These are phyloP conservation scores for Fraxinus velutina DNA, from an alignment of 305 asterid species.

Conservation along the genomic window DNA sequence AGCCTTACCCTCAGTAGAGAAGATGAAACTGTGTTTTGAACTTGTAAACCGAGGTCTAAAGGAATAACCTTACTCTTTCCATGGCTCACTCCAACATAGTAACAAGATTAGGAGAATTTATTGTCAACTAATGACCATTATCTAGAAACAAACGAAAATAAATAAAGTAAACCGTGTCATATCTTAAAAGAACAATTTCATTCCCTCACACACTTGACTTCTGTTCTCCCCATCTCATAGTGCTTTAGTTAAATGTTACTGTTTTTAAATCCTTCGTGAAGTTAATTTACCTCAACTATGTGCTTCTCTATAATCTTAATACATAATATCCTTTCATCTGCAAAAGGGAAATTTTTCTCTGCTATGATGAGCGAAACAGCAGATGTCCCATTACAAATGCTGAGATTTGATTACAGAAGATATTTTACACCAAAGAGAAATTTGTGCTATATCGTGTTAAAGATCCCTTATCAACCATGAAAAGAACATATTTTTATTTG, in stretches of 20 bases:
- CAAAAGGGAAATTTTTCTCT: not conserved
- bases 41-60: constrained; percentile 3
- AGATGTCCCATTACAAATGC: not conserved
- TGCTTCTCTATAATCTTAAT: not conserved
- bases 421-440: not conserved
- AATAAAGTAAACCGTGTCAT: not conserved
- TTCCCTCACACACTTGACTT: not conserved
- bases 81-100: not conserved
- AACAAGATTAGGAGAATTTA: not conserved
- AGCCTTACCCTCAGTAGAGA: constrained; percentile 8
- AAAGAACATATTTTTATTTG: not conserved
- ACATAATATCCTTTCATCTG: not conserved
- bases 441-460: not conserved
- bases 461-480: not conserved
- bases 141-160: not conserved
- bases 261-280: not conserved
- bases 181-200: not conserved
- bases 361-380: not conserved
- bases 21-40: constrained; percentile 15
- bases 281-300: not conserved
- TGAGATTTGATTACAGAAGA: not conserved
- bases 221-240: not conserved
- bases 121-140: not conserved
- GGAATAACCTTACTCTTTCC: not conserved
- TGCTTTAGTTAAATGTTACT: not conserved